A percentile compares a stretch with the other conserved stretches of the same genome.
Evolutionary conservation across 2,329 filamentous ascomycete genomes (phyloP).

Genomic region (Rhynchosporium agropyri): DNA sequence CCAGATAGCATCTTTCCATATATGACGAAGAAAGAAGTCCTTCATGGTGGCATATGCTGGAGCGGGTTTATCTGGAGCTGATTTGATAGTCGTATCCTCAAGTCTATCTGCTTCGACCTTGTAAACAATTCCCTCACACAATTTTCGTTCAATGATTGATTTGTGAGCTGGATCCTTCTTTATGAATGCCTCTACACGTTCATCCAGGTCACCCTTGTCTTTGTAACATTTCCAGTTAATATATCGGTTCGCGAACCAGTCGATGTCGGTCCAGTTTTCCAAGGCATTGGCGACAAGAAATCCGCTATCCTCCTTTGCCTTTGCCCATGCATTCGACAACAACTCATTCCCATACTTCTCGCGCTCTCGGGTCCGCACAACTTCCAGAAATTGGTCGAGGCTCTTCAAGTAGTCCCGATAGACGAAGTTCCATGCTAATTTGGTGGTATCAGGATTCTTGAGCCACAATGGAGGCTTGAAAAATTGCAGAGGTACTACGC

Average conservation of each 20-base stretch:
- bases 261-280: conserved; percentile 33
- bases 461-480: conserved; percentile 39
- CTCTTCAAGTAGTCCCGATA: conserved; percentile 25
- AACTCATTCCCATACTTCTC: conserved; percentile 29
- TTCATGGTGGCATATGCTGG: too few relatives aligned
- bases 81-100: too few relatives aligned
- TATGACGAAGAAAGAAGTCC: too few relatives aligned
- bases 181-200: conserved; percentile 26
- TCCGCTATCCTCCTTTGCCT: conserved; percentile 28
- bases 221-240: conserved; percentile 27
- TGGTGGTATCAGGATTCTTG: conserved; percentile 16
- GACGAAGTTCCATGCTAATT: conserved; percentile 21
- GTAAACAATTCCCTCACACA: background rate
- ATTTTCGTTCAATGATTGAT: conserved; percentile 18
- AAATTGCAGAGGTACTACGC: conserved; percentile 36
- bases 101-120: background rate
- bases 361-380: conserved; percentile 26
- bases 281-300: conserved; percentile 33
- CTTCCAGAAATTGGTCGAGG: conserved; percentile 27
- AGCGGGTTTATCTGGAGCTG: too few relatives aligned
- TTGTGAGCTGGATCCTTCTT: conserved; percentile 16
- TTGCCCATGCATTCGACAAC: conserved; percentile 30
- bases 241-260: conserved; percentile 29
- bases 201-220: conserved; percentile 20
- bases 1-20: too few relatives aligned